Evolutionary conservation across 1,284 basidiomycete species (phyloP).

Genomic region (Chalciporus piperatoides): DNA sequence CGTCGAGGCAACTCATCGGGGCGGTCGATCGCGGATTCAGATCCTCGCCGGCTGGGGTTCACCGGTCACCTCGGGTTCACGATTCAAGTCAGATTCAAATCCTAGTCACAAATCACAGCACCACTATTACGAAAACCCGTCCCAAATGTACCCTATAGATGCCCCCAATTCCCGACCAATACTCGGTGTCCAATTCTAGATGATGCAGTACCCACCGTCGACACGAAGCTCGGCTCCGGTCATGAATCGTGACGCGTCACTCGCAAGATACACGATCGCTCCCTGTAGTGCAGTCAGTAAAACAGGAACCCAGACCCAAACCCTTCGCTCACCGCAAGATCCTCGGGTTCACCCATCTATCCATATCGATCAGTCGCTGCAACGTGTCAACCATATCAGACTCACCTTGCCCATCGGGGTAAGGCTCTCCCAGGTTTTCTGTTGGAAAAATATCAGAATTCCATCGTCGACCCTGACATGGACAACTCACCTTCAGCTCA

Average conservation of each 20-base stretch:
- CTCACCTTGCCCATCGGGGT: constrained; percentile 84
- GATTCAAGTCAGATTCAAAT: not conserved
- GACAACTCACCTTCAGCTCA: constrained; percentile 59
- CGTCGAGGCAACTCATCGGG: not conserved
- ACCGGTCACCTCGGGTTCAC: too few species aligned
- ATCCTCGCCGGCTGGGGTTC: too few species aligned
- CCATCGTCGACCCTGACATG: not conserved
- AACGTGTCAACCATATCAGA: constrained; percentile 13
- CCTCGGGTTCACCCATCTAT: constrained; percentile 76
- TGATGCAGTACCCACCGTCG: constrained; percentile 80
- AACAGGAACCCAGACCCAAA: not conserved
- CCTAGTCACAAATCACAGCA: not conserved
- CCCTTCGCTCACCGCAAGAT: constrained; percentile 54
- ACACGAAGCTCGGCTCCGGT: constrained; percentile 83
- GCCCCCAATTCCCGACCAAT: not conserved
- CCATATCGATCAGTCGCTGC: constrained; percentile 10
- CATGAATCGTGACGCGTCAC: constrained; percentile 83
- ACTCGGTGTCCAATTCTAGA: constrained; percentile 38
- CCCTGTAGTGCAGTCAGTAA: constrained; percentile 44
- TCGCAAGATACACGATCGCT: constrained; percentile 81
- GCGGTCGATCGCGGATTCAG: too few species aligned
- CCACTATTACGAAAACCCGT: not conserved
- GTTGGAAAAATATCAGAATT: constrained; percentile 16
- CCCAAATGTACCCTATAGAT: too few species aligned
- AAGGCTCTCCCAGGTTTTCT: constrained; percentile 86